Evolutionary conservation across 305 asterid species (phyloP).

Genomic region (Vinca major): DNA sequence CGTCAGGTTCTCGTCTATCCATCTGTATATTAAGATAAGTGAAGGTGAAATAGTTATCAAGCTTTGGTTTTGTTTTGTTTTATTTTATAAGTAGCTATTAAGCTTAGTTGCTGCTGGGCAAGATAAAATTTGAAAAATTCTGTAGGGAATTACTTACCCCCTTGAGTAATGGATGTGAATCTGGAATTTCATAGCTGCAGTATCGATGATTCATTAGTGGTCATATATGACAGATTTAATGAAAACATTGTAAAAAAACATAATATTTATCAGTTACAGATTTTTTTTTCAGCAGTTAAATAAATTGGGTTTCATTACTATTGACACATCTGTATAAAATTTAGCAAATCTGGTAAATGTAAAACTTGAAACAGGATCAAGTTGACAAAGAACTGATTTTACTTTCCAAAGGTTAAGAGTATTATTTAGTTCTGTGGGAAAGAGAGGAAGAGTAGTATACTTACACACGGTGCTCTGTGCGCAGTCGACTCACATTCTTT

Average conservation of each 20-base stretch:
- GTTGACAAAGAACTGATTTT: neutral
- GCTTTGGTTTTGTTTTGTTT: neutral
- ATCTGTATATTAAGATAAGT: conserved; percentile 33
- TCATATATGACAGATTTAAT: neutral
- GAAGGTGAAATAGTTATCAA: conserved; percentile 22
- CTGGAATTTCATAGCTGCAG: conserved; percentile 85
- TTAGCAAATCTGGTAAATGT: neutral
- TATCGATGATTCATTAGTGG: conserved; percentile 17
- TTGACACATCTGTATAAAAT: neutral
- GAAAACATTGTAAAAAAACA: neutral
- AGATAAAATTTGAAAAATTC: neutral
- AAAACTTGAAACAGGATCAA: neutral
- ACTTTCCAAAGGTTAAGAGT: too few relatives aligned
- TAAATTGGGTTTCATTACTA: neutral
- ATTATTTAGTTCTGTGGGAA: too few relatives aligned
- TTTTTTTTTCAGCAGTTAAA: neutral
- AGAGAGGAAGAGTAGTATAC: too few relatives aligned
- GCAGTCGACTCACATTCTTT: conserved; percentile 61
- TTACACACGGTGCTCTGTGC: conserved; percentile 98
- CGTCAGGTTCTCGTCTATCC: conserved; percentile 92
- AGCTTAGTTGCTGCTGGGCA: conserved; percentile 4
- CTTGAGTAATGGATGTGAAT: conserved; percentile 63
- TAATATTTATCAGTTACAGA: neutral
- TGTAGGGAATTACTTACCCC: conserved; percentile 38
- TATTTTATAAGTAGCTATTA: conserved; percentile 19